phyloP scores from a whole-genome alignment of 2,329 filamentous ascomycete genomes.

The Fusarium sp. region DNA sequence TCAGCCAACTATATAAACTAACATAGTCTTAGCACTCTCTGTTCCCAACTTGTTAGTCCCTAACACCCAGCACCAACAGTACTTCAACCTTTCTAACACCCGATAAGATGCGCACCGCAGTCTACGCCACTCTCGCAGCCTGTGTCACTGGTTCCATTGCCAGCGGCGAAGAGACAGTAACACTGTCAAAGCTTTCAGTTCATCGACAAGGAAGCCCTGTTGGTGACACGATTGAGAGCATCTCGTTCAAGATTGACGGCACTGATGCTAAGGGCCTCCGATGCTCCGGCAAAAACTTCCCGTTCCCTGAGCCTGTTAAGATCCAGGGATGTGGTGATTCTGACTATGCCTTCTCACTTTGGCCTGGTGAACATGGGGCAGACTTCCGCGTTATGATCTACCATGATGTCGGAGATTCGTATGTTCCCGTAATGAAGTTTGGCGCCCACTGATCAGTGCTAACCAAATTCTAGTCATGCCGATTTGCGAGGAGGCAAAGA shows the following conservation, averaged over 20 bases:
- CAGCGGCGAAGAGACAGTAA: conserved; percentile 15
- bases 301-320: conserved; percentile 19
- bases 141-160: conserved; percentile 7
- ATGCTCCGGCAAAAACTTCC: conserved; percentile 25
- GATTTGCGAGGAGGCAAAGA: conserved; percentile 29
- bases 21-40: too few species aligned
- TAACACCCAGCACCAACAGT: background rate
- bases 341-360: conserved; percentile 15
- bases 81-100: background rate
- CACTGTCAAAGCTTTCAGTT: conserved; percentile 23
- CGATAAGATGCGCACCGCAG: conserved; percentile 23
- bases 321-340: conserved; percentile 13
- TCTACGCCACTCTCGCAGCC: conserved; percentile 12
- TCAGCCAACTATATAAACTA: too few species aligned
- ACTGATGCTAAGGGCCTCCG: conserved; percentile 14
- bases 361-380: background rate
- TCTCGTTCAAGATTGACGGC: conserved; percentile 30
- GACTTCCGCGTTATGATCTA: conserved; percentile 22
- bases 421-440: background rate
- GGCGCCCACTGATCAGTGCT: background rate
- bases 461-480: conserved; percentile 12
- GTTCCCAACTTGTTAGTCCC: too few species aligned
- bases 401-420: conserved; percentile 24
- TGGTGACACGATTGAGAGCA: conserved; percentile 5
- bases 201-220: conserved; percentile 17